These are phyloP conservation scores for Eutrema yunnanense DNA, from an alignment of 345 rosid species.

Conservation along the genomic window DNA sequence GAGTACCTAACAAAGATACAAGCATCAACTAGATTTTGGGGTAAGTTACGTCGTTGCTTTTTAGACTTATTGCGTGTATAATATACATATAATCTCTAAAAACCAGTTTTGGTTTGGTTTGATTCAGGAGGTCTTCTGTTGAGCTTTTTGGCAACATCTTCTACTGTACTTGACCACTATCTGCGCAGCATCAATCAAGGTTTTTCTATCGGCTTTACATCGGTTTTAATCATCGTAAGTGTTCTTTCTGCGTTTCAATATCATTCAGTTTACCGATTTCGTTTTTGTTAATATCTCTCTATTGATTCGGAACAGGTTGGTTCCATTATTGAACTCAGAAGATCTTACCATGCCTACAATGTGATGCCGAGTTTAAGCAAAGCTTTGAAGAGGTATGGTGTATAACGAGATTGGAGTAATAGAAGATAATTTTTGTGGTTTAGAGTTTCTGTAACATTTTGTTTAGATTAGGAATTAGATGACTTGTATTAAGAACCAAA, in stretches of 20 bases:
- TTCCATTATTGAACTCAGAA: conserved; percentile 88
- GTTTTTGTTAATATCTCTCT: background rate
- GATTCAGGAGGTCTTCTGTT: conserved; percentile 71
- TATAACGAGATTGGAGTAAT: conserved; percentile 27
- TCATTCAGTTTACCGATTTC: background rate
- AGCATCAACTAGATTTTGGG: conserved; percentile 98
- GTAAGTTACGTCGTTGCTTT: conserved; percentile 29
- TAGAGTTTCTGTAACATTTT: conserved; percentile 1
- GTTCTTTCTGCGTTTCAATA: background rate
- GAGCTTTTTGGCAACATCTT: conserved; percentile 82
- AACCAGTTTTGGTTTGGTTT: background rate
- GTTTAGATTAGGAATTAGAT: conserved; percentile 20
- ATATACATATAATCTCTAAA: background rate
- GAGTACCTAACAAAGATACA: conserved; percentile 79
- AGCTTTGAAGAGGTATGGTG: conserved; percentile 79
- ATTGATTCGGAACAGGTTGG: conserved; percentile 56
- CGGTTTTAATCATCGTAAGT: conserved; percentile 82
- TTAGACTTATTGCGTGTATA: background rate
- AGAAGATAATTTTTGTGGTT: conserved; percentile 6
- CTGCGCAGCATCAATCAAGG: conserved; percentile 76
- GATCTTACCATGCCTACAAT: conserved; percentile 95
- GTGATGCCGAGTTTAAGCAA: conserved; percentile 96
- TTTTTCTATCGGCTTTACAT: conserved; percentile 82
- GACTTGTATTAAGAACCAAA: conserved; percentile 2
- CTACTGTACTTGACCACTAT: conserved; percentile 76